Evolutionary conservation across 1,284 basidiomycete genomes (phyloP).

Genomic region (Ganoderma lucidum): DNA sequence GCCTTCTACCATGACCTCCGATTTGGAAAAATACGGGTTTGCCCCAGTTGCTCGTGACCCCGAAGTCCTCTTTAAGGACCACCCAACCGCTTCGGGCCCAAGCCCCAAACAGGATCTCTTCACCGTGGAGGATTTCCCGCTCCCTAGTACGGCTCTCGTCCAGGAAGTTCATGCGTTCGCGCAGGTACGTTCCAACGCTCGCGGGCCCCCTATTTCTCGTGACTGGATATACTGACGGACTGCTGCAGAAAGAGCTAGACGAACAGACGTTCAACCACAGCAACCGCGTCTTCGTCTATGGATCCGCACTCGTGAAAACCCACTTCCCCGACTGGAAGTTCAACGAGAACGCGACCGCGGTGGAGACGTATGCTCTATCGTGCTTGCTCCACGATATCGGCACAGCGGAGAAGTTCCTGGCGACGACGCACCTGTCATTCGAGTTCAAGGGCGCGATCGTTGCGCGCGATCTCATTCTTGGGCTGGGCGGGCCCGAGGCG

Average conservation of each 20-base stretch:
- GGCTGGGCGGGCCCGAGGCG: conserved; percentile 53
- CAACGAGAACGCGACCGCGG: conserved; percentile 38
- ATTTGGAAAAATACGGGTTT: conserved; percentile 51
- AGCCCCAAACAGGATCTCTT: conserved; percentile 56
- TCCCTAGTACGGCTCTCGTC: conserved; percentile 54
- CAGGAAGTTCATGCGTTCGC: conserved; percentile 52
- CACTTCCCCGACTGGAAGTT: conserved; percentile 58
- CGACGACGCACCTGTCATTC: conserved; percentile 63
- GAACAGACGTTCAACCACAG: conserved; percentile 59
- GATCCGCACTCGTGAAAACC: conserved; percentile 54
- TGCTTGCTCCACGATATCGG: conserved; percentile 66
- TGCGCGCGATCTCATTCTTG: conserved; percentile 57
- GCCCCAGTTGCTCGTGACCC: conserved; percentile 58
- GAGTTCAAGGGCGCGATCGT: conserved; percentile 68
- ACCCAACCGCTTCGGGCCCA: conserved; percentile 54
- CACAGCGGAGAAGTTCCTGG: conserved; percentile 56
- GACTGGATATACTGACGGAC: background rate
- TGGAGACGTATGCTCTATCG: conserved; percentile 60
- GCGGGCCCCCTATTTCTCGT: background rate
- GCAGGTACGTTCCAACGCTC: conserved; percentile 40
- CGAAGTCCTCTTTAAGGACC: conserved; percentile 55
- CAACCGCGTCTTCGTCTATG: conserved; percentile 60
- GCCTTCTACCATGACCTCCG: conserved; percentile 18
- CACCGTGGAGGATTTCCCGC: conserved; percentile 50
- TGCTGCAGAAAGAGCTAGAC: conserved; percentile 53